These are phyloP conservation scores for Pseudocercospora crystallina DNA, from an alignment of 2,329 filamentous ascomycete genomes.

Conservation along the genomic window DNA sequence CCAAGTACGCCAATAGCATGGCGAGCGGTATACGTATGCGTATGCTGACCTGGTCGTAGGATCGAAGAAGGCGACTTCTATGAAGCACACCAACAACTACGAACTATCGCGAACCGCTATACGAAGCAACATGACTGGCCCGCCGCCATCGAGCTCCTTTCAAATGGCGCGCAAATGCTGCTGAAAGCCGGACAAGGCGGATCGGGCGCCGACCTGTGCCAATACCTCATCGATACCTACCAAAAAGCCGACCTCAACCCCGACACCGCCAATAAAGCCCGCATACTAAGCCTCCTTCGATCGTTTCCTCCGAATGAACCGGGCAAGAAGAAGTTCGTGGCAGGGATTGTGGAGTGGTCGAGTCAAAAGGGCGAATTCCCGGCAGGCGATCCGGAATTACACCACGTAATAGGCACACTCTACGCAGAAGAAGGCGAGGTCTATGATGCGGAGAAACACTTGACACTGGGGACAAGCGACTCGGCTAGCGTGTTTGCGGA, in stretches of 20 bases:
- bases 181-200: conserved; percentile 91
- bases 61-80: conserved; percentile 92
- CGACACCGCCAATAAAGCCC: conserved; percentile 70
- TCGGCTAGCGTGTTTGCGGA: conserved; percentile 76
- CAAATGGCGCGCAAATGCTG: conserved; percentile 78
- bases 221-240: conserved; percentile 88
- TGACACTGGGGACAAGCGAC: conserved; percentile 84
- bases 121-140: conserved; percentile 82
- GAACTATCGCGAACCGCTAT: conserved; percentile 91
- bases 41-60: conserved; percentile 44
- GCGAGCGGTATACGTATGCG: neutral
- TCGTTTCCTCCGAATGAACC: conserved; percentile 82
- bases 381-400: conserved; percentile 88
- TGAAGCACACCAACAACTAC: conserved; percentile 97
- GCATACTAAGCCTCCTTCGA: conserved; percentile 74
- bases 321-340: conserved; percentile 87
- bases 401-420: conserved; percentile 83
- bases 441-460: conserved; percentile 90
- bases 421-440: conserved; percentile 92
- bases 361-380: conserved; percentile 81
- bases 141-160: conserved; percentile 83
- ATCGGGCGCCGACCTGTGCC: conserved; percentile 84
- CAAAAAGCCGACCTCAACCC: conserved; percentile 78
- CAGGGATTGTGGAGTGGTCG: conserved; percentile 87
- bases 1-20: conserved; percentile 56